Evolutionary conservation across 495 filamentous ascomycete genomes (phyloP), one percentile per base, ranked within the genome.

Genomic region (Thermochaetoides thermophila): DNA sequence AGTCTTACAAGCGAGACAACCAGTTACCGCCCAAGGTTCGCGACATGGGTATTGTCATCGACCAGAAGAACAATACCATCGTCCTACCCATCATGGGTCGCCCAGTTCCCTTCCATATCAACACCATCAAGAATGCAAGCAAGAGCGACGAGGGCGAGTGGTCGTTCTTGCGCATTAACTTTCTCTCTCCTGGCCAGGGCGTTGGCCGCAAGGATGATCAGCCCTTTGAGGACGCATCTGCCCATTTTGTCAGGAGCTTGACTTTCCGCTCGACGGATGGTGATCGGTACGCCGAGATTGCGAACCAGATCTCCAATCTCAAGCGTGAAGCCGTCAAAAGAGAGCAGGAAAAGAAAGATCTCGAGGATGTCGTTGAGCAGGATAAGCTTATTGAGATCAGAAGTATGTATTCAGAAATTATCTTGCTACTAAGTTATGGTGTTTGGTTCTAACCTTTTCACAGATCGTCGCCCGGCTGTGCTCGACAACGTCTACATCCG

Each of bases 321-420:
- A 87, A 92, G 56, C 93, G 89, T 56, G 79, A 80, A 43, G 74
- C 83, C 3, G 69, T 82, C 22, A 82, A 91, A 46, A 76, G 78
- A 40, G 91, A 96, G 51, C 84, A 95, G 49, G 89, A 99, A 55
- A 94, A 94, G 68, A 99, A 99, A 55, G 86, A 99, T 44, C 75
- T 99, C 78, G 91, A 96, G 50, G 91, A 96, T 64, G 91, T 99
- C n/a, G 84, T 99, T 3, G 92, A 96, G 55, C 91, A 96, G 54
- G 91, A 96, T 44, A 96, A 96, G 60, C 73, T 99, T 13, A 57
- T 86, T 42, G 85, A 94, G 57, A 81, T 91, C 35, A 63, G 83
- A 61, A 91, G 79, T 84, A 64, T 60, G 73, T 59, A 33, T 13
- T n/a, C 11, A 14, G 18, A 0, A 16, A 3, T n/a, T 13, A 8